Evolutionary conservation across 257 asterid species (phyloP), one percentile per base, ranked within the genome.

Genomic region (Solanum ossicruentum): DNA sequence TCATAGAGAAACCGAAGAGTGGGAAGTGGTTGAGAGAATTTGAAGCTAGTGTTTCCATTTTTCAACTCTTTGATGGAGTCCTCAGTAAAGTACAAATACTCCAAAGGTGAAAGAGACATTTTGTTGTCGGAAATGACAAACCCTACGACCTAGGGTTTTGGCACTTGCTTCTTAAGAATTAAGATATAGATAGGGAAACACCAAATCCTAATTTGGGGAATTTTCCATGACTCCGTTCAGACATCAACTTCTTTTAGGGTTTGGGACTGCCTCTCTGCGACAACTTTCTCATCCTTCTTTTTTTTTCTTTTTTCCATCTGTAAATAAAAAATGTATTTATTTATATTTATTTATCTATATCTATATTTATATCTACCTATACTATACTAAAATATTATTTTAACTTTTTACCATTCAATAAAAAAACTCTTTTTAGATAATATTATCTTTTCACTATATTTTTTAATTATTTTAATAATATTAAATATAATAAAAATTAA

Each of bases 1-100:
- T 95, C 99, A 72, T 91, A 93, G 73, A 95, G 94, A 86, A 95
- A 95, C 23, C 98, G 98, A 66, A 94, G 93, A 83, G 92, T 87
- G 20, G 93, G 94, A 43, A 87, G 92, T 10, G 97, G 91, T 61
- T 88, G 80, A 32, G 97, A 87, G 85, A 95, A 92, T 78, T 89
- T 94, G 92, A 92, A 95, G 88, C 80, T 91, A 21, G 91, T 84
- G 88, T 93, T 94, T 13, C 96, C 89, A 88, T 85, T 89, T 67
- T 92, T 94, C 77, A 93, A 91, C 91, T 95, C 99, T 83, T 86
- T 92, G 82, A 93, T 75, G 83, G 95, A 88, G 51, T 90, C 97
- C 51, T 94, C 98, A 69, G 97, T 91, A 65, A 94, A 67, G 88
- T 91, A 92, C 6, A 89, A 49, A 84, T 94, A 94, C 89, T 95